Evolutionary conservation across 768 basidiomycete genomes (phyloP).

Genomic region (Psilocybe cubensis): DNA sequence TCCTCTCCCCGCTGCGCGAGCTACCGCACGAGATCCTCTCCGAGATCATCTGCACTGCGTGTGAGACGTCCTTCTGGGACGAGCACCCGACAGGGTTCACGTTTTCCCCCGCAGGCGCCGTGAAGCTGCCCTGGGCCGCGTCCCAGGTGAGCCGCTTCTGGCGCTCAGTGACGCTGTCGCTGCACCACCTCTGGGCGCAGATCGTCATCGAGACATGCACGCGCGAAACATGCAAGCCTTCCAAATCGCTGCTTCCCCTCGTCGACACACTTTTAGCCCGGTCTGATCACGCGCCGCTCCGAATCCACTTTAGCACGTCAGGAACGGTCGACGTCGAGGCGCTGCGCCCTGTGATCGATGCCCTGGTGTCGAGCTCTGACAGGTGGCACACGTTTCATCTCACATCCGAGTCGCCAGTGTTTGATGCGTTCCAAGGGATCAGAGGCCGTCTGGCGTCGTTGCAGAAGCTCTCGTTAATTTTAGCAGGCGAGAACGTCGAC

Average conservation of each 20-base stretch:
- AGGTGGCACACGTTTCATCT: constrained; percentile 13
- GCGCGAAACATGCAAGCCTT: constrained; percentile 5
- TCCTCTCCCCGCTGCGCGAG: constrained; percentile 8
- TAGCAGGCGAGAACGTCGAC: background rate
- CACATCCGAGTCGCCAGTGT: constrained; percentile 4
- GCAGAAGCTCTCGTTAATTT: constrained; percentile 1
- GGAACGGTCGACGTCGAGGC: constrained; percentile 1
- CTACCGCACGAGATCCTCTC: constrained; percentile 11
- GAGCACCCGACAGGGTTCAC: constrained; percentile 5
- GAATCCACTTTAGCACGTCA: constrained; percentile 8
- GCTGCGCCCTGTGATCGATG: constrained; percentile 12
- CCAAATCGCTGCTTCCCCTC: constrained; percentile 5
- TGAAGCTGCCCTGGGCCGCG: constrained; percentile 4
- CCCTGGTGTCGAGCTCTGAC: constrained; percentile 9
- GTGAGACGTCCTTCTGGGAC: constrained; percentile 3
- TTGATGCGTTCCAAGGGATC: constrained; percentile 10
- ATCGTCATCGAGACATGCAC: constrained; percentile 11
- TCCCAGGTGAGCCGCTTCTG: constrained; percentile 15
- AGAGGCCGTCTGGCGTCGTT: constrained; percentile 6
- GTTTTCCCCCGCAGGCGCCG: background rate
- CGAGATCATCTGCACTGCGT: constrained; percentile 7
- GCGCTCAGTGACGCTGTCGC: constrained; percentile 10
- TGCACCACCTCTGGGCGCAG: constrained; percentile 16
- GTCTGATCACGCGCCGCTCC: constrained; percentile 11
- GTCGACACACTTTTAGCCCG: constrained; percentile 7